phyloP scores from a whole-genome alignment of 1,284 basidiomycete species.

The Cryptococcus sp. region DNA sequence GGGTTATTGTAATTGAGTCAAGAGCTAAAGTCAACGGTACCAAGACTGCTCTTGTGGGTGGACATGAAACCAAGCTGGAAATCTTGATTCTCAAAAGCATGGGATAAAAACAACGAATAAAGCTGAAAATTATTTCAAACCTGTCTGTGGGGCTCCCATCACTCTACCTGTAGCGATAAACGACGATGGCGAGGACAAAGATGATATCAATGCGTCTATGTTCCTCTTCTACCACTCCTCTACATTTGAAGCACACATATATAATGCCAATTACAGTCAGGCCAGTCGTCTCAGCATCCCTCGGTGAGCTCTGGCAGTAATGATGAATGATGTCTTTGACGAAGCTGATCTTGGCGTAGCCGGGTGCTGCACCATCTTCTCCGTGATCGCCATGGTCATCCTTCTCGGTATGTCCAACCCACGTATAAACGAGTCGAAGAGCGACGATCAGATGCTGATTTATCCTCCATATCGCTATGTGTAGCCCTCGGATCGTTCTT shows the following conservation, averaged over 20 bases:
- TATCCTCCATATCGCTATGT: neutral
- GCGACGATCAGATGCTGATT: neutral
- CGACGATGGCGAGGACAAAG: neutral
- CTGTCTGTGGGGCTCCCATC: too few species aligned
- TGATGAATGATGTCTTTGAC: neutral
- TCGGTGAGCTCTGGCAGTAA: conserved; percentile 45
- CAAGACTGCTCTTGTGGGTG: neutral
- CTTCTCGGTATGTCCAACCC: conserved; percentile 48
- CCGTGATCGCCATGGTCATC: conserved; percentile 58
- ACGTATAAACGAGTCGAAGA: too few species aligned
- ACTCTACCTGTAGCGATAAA: too few species aligned
- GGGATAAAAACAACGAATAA: conserved; percentile 10
- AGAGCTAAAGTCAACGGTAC: too few species aligned
- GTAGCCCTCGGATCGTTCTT: conserved; percentile 47
- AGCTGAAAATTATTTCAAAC: conserved; percentile 4
- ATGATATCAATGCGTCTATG: neutral
- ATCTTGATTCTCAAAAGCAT: neutral
- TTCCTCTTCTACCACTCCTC: neutral
- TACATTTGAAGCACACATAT: neutral
- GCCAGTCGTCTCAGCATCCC: conserved; percentile 52
- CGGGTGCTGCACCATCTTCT: conserved; percentile 58
- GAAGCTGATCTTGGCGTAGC: conserved; percentile 44
- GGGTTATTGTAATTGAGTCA: too few species aligned
- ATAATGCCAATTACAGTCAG: conserved; percentile 38
- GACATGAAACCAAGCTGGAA: conserved; percentile 1